A percentile compares a stretch with the other conserved stretches of the same genome.
Evolutionary conservation across 768 basidiomycete species (phyloP).

Genomic region (Phaffia australis): DNA sequence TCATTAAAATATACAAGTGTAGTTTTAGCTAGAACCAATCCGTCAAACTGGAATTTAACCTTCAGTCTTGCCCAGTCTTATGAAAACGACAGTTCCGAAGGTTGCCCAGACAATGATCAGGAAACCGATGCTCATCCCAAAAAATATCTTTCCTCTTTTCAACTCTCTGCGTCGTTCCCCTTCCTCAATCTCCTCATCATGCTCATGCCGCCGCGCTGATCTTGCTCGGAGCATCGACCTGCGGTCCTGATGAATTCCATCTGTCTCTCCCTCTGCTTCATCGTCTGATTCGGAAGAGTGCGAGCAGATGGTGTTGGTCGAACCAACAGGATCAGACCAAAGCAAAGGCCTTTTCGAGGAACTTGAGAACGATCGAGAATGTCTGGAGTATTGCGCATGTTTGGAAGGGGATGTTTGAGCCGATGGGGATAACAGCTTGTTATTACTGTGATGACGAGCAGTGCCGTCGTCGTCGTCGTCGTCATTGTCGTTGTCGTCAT

Average conservation of each 20-base stretch:
- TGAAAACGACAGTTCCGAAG: constrained; percentile 6
- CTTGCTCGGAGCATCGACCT: not conserved
- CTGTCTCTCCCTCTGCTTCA: not conserved
- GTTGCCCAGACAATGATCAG: constrained; percentile 12
- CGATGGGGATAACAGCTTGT: not conserved
- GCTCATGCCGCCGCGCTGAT: not conserved
- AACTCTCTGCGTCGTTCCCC: not conserved
- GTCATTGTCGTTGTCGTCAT: not conserved
- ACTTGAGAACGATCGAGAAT: not conserved
- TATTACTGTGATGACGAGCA: not conserved
- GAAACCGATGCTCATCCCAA: constrained; percentile 14
- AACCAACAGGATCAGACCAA: not conserved
- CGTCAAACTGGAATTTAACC: too few species aligned
- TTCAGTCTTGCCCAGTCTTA: not conserved
- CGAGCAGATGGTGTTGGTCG: not conserved
- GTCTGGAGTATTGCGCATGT: not conserved
- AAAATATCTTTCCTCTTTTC: constrained; percentile 15
- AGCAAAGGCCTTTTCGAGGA: constrained; percentile 14
- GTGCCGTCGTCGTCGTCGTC: not conserved
- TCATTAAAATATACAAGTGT: too few species aligned
- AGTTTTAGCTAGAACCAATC: too few species aligned
- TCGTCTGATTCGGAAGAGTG: not conserved
- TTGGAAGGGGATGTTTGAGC: not conserved
- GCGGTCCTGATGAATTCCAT: not conserved
- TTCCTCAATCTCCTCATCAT: not conserved